Evolutionary conservation across 331 rosid genomes (phyloP), one percentile per base, ranked within the genome.

Genomic region (Quercus lobata): DNA sequence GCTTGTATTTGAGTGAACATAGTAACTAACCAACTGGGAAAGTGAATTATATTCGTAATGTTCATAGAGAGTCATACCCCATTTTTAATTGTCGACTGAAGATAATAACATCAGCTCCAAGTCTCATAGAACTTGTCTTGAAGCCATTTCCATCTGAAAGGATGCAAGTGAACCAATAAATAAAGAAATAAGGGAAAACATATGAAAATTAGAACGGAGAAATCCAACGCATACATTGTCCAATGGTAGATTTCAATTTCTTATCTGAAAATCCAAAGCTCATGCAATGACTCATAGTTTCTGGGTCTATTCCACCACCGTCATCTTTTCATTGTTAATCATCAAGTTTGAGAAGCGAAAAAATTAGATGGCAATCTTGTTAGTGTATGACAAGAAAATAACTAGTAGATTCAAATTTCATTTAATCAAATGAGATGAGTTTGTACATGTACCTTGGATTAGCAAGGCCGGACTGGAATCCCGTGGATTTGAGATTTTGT

Each of bases 131-230:
- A 76, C 91, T 85, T 29, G 91, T 88, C 78, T 88, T 88, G 87
- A 88, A 88, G 63, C 91, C 91, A 83, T 88, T 88, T 81, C 91
- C 91, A 85, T 88, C 91, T 88, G 84, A 60, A 85, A 83, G 53
- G 63, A 72, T 69, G 66, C 68, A 82, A 76, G 53, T 75, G 71
- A 83, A 78, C 52, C 27, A 77, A 75, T 57, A 21, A 80, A 76
- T 60, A 73, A 10, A 57, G 16, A 68, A 66, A 55, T 72, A 74
- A 83, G 11, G 70, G 70, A 63, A 63, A 21, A 54, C 35, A 57
- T 15, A 18, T 5, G 73, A 22, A 37, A 63, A 24, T 5, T 8
- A 57, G 11, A 76, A 66, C 29, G 61, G 71, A 73, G 25, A 22
- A 29, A 63, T 81, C 75, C 54, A 72, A 72, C 17, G 10, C 79